Conservation (phyloP, 305 asterid genomes). For the Fraxinus baroniana region DNA sequence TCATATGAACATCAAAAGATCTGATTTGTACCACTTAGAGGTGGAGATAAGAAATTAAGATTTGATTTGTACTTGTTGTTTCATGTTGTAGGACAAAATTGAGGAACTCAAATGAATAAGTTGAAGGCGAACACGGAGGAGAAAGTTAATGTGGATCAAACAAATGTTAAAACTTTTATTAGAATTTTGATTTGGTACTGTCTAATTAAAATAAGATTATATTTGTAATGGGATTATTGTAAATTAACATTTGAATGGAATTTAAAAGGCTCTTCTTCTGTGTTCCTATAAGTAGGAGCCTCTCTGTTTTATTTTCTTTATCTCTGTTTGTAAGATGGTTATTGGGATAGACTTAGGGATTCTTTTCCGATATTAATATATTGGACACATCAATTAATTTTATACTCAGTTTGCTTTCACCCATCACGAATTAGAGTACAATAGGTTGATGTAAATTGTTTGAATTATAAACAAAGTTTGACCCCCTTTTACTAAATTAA, state of each 20-base stretch:
- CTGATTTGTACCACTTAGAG: not conserved
- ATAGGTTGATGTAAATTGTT: not conserved
- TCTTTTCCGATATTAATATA: not conserved
- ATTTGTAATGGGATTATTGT: not conserved
- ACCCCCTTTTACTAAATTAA: too few species aligned
- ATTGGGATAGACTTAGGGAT: not conserved
- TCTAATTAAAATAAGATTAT: not conserved
- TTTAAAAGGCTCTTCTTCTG: not conserved
- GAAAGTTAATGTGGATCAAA: not conserved
- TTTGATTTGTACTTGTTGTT: not conserved
- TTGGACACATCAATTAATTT: not conserved
- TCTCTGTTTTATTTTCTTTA: not conserved
- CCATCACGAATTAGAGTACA: not conserved
- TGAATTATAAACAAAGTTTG: not conserved
- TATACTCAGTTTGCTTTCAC: not conserved
- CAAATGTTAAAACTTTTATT: not conserved
- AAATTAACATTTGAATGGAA: not conserved
- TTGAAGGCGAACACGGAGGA: not conserved
- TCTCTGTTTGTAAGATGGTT: not conserved
- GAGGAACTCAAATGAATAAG: constrained; percentile 24
- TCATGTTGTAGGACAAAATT: constrained; percentile 20
- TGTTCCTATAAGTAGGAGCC: not conserved
- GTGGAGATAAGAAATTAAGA: not conserved
- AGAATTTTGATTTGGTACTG: not conserved
- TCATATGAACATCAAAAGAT: not conserved